A percentile compares a stretch with the other conserved stretches of the same genome.
Evolutionary conservation across 345 rosid genomes (phyloP).

Genomic region (Raphanus raphanistrum): DNA sequence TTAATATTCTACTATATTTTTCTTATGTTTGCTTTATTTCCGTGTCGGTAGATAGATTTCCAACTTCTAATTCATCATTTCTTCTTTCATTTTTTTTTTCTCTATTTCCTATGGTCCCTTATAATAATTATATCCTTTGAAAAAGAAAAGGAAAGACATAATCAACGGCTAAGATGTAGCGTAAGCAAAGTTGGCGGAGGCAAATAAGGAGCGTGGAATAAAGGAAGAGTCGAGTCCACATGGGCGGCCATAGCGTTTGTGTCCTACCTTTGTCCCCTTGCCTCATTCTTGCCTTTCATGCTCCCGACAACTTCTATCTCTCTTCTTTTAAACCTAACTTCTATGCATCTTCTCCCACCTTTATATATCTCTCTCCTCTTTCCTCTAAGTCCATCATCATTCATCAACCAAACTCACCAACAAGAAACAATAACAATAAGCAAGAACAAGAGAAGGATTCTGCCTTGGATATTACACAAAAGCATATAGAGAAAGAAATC

Average conservation of each 20-base stretch:
- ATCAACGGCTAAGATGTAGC: constrained; percentile 31
- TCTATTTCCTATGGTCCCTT: not conserved
- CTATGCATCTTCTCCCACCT: constrained; percentile 17
- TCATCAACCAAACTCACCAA: constrained; percentile 28
- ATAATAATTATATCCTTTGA: not conserved
- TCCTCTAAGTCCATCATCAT: constrained; percentile 5
- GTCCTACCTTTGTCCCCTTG: constrained; percentile 48
- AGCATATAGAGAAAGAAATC: not conserved
- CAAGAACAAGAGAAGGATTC: constrained; percentile 4
- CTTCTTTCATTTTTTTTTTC: not conserved
- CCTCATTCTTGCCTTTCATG: constrained; percentile 34
- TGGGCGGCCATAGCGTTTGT: constrained; percentile 38
- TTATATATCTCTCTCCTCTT: constrained; percentile 20
- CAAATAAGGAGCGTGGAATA: constrained; percentile 36
- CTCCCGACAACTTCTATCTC: constrained; percentile 37
- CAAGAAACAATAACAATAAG: constrained; percentile 2
- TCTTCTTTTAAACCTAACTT: constrained; percentile 35
- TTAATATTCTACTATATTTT: not conserved
- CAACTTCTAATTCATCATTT: constrained; percentile 13
- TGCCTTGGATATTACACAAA: constrained; percentile 2
- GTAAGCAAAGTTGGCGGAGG: constrained; percentile 38
- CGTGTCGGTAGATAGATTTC: constrained; percentile 31
- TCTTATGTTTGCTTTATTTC: constrained; percentile 18
- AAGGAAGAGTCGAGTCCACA: constrained; percentile 38
- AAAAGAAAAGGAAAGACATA: not conserved